phyloP scores from a whole-genome alignment of 2,329 filamentous ascomycete genomes.

The Pyrenophora tritici-repentis region DNA sequence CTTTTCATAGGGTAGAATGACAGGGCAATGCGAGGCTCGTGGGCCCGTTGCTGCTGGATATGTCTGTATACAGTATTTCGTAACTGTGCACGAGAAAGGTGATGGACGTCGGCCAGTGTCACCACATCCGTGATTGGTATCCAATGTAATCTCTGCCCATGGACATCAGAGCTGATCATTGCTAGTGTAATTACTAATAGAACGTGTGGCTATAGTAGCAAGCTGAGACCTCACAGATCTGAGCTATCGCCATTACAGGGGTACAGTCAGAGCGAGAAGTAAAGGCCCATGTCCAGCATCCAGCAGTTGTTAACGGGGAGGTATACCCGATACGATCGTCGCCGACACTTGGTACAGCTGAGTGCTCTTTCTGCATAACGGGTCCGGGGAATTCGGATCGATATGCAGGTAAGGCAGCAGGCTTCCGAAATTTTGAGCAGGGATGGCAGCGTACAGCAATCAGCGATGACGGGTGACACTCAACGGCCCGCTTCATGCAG shows the following conservation, averaged over 20 bases:
- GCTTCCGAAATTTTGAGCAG: slow-evolving; percentile 12
- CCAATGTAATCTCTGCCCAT: slow-evolving; percentile 17
- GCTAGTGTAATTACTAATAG: too few species aligned
- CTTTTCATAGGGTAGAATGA: slow-evolving; percentile 9
- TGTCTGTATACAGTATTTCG: not conserved
- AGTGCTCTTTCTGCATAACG: not conserved
- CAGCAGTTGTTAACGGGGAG: not conserved
- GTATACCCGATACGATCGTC: not conserved
- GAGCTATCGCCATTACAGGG: not conserved
- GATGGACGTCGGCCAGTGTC: slow-evolving; percentile 9
- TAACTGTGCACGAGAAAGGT: slow-evolving; percentile 3
- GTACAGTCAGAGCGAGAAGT: slow-evolving; percentile 1
- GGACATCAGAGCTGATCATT: not conserved
- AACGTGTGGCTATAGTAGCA: too few species aligned
- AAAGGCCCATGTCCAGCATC: slow-evolving; percentile 1
- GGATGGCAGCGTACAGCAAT: slow-evolving; percentile 18
- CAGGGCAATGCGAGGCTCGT: slow-evolving; percentile 21
- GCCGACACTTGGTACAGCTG: not conserved
- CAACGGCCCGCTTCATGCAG: slow-evolving; percentile 18
- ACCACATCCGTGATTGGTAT: slow-evolving; percentile 9
- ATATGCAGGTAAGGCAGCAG: slow-evolving; percentile 12
- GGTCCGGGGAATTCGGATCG: slow-evolving; percentile 13
- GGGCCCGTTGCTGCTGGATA: slow-evolving; percentile 3
- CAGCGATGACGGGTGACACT: slow-evolving; percentile 10
- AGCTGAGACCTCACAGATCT: too few species aligned